Conservation (phyloP, 192 early-diverging fungal genomes). For the Coemansia sp. region DNA sequence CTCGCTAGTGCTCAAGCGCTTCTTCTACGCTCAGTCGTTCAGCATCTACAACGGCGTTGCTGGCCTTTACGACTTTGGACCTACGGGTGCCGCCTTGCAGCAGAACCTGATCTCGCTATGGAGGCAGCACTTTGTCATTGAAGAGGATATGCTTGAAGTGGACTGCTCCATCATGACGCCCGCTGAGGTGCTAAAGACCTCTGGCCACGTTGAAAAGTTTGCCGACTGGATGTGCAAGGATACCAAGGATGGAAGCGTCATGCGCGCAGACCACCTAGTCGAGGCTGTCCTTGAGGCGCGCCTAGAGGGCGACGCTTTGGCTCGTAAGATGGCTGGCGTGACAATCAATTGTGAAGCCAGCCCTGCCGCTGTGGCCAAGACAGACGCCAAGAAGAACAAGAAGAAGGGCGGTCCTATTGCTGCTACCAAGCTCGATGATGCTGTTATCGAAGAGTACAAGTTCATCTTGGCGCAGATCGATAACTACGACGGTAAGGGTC, state of each 20-base stretch:
- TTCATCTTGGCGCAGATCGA: conserved; percentile 93
- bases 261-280: conserved; percentile 96
- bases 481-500: conserved; percentile 88
- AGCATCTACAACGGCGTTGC: conserved; percentile 95
- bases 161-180: conserved; percentile 99
- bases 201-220: conserved; percentile 99
- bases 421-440: conserved; percentile 65
- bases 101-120: conserved; percentile 88
- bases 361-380: conserved; percentile 26
- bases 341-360: conserved; percentile 28
- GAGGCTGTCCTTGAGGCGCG: conserved; percentile 91
- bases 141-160: conserved; percentile 99
- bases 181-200: conserved; percentile 93
- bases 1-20: conserved; percentile 83
- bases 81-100: conserved; percentile 90
- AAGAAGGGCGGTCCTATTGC: conserved; percentile 73
- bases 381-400: conserved; percentile 58
- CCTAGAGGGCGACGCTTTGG: conserved; percentile 82
- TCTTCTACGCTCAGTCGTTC: conserved; percentile 97
- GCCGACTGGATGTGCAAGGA: conserved; percentile 99
- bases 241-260: conserved; percentile 87
- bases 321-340: conserved; percentile 57
- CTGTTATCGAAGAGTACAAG: conserved; percentile 72
- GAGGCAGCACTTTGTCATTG: conserved; percentile 97
- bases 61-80: conserved; percentile 98